Evolutionary conservation across 2,329 filamentous ascomycete genomes (phyloP).

Genomic region (Periconia macrospinosa): DNA sequence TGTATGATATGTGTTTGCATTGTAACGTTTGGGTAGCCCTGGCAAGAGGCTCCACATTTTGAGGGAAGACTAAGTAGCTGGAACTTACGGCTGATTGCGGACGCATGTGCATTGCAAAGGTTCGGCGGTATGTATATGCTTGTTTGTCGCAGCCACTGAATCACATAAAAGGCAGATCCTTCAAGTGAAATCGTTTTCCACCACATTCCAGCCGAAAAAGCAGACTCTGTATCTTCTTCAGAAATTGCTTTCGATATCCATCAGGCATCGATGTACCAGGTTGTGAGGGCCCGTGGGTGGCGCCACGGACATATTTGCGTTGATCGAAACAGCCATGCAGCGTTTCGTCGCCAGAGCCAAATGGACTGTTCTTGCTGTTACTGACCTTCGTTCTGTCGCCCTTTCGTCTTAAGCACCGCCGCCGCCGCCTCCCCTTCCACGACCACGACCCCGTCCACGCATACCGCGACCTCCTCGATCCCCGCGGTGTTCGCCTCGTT

Average conservation of each 20-base stretch:
- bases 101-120: too few relatives aligned
- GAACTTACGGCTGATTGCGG: too few relatives aligned
- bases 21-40: too few relatives aligned
- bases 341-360: neutral
- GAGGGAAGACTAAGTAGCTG: too few relatives aligned
- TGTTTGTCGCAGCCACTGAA: neutral
- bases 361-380: neutral
- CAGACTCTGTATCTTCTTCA: neutral
- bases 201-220: neutral
- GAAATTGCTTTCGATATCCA: neutral
- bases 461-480: slow-evolving; percentile 55
- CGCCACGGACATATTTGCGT: neutral
- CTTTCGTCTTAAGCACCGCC: slow-evolving; percentile 31
- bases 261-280: neutral
- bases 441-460: slow-evolving; percentile 55
- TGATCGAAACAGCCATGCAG: neutral
- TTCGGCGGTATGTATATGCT: neutral
- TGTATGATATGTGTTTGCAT: too few relatives aligned
- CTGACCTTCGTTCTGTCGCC: neutral
- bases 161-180: neutral
- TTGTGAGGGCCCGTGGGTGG: neutral
- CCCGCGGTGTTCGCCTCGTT: slow-evolving; percentile 57
- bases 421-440: slow-evolving; percentile 59
- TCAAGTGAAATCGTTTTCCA: neutral
- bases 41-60: too few relatives aligned